These are phyloP conservation scores for Neurospora tetrasperma DNA, from an alignment of 495 filamentous ascomycete genomes.

Conservation along the genomic window DNA sequence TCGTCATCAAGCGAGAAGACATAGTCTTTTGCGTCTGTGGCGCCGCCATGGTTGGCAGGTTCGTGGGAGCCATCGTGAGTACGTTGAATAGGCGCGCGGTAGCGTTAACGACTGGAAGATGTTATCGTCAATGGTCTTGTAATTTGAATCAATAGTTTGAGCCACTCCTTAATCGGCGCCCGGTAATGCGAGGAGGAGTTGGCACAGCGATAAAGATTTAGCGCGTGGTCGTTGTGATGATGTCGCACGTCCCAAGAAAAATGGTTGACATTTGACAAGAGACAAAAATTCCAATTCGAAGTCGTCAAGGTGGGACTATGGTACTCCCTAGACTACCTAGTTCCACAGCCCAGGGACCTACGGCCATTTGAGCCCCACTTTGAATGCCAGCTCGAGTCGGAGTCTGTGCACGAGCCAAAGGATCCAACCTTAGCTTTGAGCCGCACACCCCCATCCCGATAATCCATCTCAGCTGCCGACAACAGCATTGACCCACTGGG, in stretches of 20 bases:
- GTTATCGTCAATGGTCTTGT: background rate
- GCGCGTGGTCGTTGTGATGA: background rate
- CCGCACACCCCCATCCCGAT: background rate
- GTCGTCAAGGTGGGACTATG: background rate
- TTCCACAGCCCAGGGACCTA: background rate
- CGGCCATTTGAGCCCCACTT: background rate
- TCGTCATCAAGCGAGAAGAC: constrained; percentile 83
- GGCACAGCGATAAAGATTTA: background rate
- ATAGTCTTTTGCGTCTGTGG: constrained; percentile 52
- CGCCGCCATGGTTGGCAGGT: constrained; percentile 25
- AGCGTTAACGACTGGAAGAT: background rate
- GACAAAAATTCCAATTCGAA: background rate
- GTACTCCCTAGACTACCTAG: too few species aligned
- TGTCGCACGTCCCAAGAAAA: background rate
- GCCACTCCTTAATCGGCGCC: background rate
- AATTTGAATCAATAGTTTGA: background rate
- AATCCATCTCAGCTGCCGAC: background rate
- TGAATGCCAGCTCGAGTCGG: background rate
- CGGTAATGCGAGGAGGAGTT: background rate
- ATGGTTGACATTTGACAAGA: background rate
- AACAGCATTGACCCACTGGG: background rate
- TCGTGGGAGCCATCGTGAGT: constrained; percentile 13
- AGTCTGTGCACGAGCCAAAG: background rate
- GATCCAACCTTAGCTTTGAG: background rate
- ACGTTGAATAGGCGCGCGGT: background rate